phyloP scores from a whole-genome alignment of 176 grass and related monocot genomes.

The Juncus effusus region DNA sequence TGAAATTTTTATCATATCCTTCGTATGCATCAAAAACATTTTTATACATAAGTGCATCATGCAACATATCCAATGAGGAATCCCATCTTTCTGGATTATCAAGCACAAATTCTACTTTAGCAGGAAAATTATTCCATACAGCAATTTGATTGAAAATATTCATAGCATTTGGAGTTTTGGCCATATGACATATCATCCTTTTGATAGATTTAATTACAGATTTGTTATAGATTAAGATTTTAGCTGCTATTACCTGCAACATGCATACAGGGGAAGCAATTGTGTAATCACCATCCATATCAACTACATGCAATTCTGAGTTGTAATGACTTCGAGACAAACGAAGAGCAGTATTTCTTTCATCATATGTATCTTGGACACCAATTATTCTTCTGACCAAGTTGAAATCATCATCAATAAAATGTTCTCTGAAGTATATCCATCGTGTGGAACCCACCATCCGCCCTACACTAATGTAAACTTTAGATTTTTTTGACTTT shows the following conservation, averaged over 20 bases:
- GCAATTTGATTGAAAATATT: neutral
- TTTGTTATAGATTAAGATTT: too few species aligned
- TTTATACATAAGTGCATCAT: neutral
- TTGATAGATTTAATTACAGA: neutral
- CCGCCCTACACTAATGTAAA: too few species aligned
- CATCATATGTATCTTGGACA: too few species aligned
- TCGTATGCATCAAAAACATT: neutral
- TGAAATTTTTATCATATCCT: neutral
- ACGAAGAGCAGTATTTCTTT: too few species aligned
- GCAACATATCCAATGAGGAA: neutral
- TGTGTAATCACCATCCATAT: too few species aligned
- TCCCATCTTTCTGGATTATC: neutral
- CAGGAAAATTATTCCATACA: neutral
- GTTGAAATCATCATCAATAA: conserved; percentile 10
- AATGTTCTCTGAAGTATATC: neutral
- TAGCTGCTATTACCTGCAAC: too few species aligned
- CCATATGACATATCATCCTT: neutral
- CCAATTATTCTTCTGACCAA: conserved; percentile 4
- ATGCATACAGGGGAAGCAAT: too few species aligned
- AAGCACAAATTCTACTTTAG: neutral
- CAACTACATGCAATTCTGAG: too few species aligned
- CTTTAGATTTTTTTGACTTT: neutral
- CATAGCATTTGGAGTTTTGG: neutral
- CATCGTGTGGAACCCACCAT: neutral
- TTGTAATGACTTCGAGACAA: too few species aligned